Evolutionary conservation across 108 stramenopile species (phyloP).

Genomic region (Craspedostauros australis): DNA sequence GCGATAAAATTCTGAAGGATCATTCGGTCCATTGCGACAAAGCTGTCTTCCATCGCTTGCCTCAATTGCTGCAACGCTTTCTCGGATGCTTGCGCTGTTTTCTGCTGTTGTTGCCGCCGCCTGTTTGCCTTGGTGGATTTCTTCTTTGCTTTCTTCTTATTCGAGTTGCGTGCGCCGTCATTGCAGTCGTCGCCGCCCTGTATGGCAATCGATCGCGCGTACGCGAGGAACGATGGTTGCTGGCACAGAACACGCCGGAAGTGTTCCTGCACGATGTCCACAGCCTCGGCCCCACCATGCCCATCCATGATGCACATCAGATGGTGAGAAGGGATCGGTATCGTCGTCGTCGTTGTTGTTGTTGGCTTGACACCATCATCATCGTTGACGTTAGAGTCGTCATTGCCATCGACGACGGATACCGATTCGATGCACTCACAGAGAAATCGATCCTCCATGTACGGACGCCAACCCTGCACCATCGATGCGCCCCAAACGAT

Average conservation of each 20-base stretch:
- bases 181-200: neutral
- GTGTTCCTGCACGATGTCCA: constrained; percentile 45
- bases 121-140: neutral
- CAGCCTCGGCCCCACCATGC: constrained; percentile 73
- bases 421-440: neutral
- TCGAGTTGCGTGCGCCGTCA: neutral
- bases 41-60: constrained; percentile 40
- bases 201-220: constrained; percentile 22
- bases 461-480: constrained; percentile 88
- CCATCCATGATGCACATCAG: constrained; percentile 79
- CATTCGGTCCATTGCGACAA: constrained; percentile 54
- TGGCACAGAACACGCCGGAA: constrained; percentile 39
- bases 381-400: constrained; percentile 1
- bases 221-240: constrained; percentile 33
- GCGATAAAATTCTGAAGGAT: constrained; percentile 27
- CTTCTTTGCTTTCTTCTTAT: neutral
- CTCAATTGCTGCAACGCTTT: constrained; percentile 34
- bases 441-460: constrained; percentile 86
- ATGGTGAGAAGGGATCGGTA: constrained; percentile 23
- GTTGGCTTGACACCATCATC: neutral
- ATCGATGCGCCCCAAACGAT: constrained; percentile 59
- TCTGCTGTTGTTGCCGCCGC: constrained; percentile 3
- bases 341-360: neutral
- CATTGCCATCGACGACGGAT: constrained; percentile 1
- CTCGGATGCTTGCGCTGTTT: constrained; percentile 6